Evolutionary conservation across 176 grass and related monocot species (phyloP), one percentile per base, ranked within the genome.

Genomic region (Guadua angustifolia): DNA sequence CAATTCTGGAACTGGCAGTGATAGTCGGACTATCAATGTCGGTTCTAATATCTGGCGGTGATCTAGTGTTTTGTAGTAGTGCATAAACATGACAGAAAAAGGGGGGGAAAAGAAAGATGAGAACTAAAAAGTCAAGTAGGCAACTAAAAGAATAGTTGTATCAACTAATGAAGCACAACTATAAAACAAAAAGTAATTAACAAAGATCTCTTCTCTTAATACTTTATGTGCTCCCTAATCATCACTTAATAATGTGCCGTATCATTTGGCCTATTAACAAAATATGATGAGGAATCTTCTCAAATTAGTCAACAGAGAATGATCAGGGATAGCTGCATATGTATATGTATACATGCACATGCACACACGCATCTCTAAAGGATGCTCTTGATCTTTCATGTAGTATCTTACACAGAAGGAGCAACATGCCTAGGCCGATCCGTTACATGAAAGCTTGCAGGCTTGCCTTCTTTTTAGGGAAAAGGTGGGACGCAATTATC

Each of bases 401-500:
- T 1, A 19, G 70, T 79, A 66, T 47, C 29, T 79, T 80, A n/a
- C 81, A 64, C 16, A 47, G 82, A 71, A 72, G 65, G 38, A 40
- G 75, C 69, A 67, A 19, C 7, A 66, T 39, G 47, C 50, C 40
- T 83, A 63, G 35, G 51, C 63, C n/a, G 36, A 50, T 51, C 81
- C 53, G 55, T 71, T 75, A 75, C 76, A 29, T 16, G 76, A 75
- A 83, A 57, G 58, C 26, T 82, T 73, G 66, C 83, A 38, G 81
- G 17, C 49, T 56, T 74, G 17, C 78, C 53, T 79, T 88, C 73
- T 93, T 85, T 85, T 77, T 79, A 69, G 7, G 73, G 79, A 88
- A 75, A 88, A 75, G 88, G 88, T 93, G 67, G 73, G 78, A 85
- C 24, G 88, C 85, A 80, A 91, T 94, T 86, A 92, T 92, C 92